Conservation (phyloP, 1,284 basidiomycete genomes). For the Phenoliferia sp. region DNA sequence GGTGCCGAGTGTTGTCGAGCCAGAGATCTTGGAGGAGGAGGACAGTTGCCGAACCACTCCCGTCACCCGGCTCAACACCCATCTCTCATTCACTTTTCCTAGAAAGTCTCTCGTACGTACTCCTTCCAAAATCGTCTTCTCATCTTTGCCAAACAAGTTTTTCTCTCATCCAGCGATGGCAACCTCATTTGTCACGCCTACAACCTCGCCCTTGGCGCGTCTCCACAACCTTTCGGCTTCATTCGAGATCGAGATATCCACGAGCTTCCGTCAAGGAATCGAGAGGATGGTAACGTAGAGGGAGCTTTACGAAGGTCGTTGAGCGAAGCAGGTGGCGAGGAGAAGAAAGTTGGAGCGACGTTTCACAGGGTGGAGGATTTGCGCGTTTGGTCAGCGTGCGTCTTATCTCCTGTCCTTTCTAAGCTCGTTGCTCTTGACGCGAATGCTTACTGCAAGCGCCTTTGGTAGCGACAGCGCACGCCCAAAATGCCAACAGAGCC, state of each 20-base stretch:
- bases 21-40: conserved; percentile 48
- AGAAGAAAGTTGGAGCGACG: conserved; percentile 57
- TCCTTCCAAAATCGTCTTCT: not conserved
- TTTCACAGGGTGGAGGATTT: conserved; percentile 77
- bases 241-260: conserved; percentile 71
- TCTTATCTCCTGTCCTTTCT: conserved; percentile 29
- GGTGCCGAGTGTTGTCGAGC: conserved; percentile 46
- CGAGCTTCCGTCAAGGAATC: conserved; percentile 53
- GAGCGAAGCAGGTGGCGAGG: conserved; percentile 40
- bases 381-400: conserved; percentile 72
- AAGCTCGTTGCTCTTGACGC: not conserved
- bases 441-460: no score
- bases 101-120: conserved; percentile 42
- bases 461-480: no score
- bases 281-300: no score
- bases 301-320: conserved; percentile 2
- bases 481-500: no score
- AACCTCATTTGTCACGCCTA: conserved; percentile 73
- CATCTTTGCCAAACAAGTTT: not conserved
- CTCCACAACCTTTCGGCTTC: conserved; percentile 80
- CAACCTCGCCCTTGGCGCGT: conserved; percentile 69
- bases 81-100: conserved; percentile 27
- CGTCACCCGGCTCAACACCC: conserved; percentile 37
- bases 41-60: conserved; percentile 42
- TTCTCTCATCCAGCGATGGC: conserved; percentile 48